Base-by-base conservation (phyloP, 768 basidiomycete genomes). In the Rhodocollybia butyracea region DNA sequence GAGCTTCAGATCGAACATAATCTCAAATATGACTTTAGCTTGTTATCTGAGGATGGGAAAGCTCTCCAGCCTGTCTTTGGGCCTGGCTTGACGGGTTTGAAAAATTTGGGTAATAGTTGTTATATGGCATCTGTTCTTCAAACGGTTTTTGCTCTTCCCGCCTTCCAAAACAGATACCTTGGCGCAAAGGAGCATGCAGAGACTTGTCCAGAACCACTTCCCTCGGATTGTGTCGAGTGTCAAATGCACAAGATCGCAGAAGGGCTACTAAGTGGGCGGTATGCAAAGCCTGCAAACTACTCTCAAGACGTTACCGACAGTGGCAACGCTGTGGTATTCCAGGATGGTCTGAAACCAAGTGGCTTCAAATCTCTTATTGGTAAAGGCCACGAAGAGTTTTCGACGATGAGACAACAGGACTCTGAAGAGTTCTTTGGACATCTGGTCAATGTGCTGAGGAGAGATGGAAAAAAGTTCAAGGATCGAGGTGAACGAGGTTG, bases 1-100 rank as follows among this genome's bases (percentile, higher is more conserved):
- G 96, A 99, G 65, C 77, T 99, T 92, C 92, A 98, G 89, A 89
- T 98, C 62, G 95, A 98, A 66, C 94, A 98, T 60, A 99, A 99
- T 65, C 74, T 98, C 31, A 85, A 83, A 43, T 98, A 92, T 67
- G 95, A 98, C 66, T 98, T 98, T 69, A 92, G 90, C 0, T 81
- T 99, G 56, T 91, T 88, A 0, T 83, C 80, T 19, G 91, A 94
- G 56, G 86, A 91, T 51, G 96, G 95, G 2, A 86, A 88, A 29
- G 89, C 93, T 1, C 76, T 98, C 5, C 83, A 91, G 60, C 94
- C 94, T 1, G 73, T 98, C 11, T 94, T 89, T 66, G 97, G 97
- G 0, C 83, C 88, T 3, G 91, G 92, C 1, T 68, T 95, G 27
- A 98, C 96, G 0, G 97, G 97, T 2, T 74, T 98, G 0, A 75